Base-by-base conservation (phyloP, 208 protist species). In the Trypanosoma congolense region DNA sequence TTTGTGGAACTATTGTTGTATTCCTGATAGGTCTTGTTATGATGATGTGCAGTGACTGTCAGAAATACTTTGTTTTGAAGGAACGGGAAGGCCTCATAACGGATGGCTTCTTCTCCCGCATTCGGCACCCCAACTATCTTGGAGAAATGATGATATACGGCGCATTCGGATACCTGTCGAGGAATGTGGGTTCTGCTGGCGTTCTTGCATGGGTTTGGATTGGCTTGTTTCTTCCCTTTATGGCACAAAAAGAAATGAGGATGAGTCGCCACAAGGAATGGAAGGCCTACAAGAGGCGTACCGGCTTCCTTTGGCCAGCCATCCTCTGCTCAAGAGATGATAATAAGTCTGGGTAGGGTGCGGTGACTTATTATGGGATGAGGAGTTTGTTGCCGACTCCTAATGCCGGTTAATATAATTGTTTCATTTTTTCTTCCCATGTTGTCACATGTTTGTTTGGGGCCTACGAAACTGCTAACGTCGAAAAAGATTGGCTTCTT, bases 61-160 rank as follows among this genome's bases (percentile, higher is more conserved):
- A 94, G 41, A 94, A 94, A 61, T 87, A 94, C 56, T 88, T 89
- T 67, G 70, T 81, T 1, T 70, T 94, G 33, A 56, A 75, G 33
- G 56, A 75, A 44, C 53, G 36, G 75, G 86, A 58, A 41, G 76
- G 77, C 2, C 75, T 94, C 14, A 90, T 94, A 33, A 94, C 81
- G 0, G 68, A 92, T 50, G 81, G 83, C 26, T 90, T 94, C 42
- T 94, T 90, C 57, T 68, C 77, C 6, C 76, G 70, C 18, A 74
- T 85, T 6, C 61, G 87, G 6, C 83, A 94, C 52, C 87, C 87
- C 9, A 94, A 94, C 41, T 94, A 94, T 45, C 73, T 94, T 10
- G 87, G 87, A 12, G 87, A 94, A 56, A 81, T 92, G 54, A 81
- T 94, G 67, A 86, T 94, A 51, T 94, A 94, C 51, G 81, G 81